These are phyloP conservation scores for Mycena citricolor DNA, from an alignment of 1,284 basidiomycete genomes.

Conservation along the genomic window DNA sequence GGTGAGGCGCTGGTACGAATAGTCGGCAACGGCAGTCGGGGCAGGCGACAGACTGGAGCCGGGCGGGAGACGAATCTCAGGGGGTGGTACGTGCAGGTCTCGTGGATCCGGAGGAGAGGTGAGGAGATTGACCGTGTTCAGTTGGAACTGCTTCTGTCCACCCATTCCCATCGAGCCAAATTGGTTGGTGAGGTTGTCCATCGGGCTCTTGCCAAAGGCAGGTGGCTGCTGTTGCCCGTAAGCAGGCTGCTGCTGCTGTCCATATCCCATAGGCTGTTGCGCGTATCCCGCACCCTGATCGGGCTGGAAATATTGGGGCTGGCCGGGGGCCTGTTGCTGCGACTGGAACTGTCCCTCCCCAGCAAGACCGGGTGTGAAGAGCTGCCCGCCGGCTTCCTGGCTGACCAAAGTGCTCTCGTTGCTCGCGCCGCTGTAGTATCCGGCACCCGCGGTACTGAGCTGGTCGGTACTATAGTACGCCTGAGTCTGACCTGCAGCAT, in stretches of 20 bases:
- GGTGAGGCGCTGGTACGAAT: slow-evolving; percentile 92
- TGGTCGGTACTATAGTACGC: slow-evolving; percentile 72
- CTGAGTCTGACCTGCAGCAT: slow-evolving; percentile 86
- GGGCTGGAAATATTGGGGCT: slow-evolving; percentile 30
- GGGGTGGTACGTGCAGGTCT: slow-evolving; percentile 78
- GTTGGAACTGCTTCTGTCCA: slow-evolving; percentile 67
- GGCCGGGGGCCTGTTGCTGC: slow-evolving; percentile 48
- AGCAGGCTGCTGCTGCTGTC: slow-evolving; percentile 31
- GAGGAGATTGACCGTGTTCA: slow-evolving; percentile 83
- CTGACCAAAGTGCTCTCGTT: slow-evolving; percentile 27
- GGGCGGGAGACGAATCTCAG: slow-evolving; percentile 85
- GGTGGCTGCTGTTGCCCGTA: slow-evolving; percentile 41
- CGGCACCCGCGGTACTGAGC: slow-evolving; percentile 39
- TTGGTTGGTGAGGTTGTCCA: slow-evolving; percentile 78
- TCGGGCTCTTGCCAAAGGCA: slow-evolving; percentile 49
- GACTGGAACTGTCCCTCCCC: slow-evolving; percentile 63
- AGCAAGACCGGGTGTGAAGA: slow-evolving; percentile 50
- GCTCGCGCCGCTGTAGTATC: slow-evolving; percentile 33
- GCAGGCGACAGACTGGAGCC: slow-evolving; percentile 77
- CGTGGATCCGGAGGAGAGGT: slow-evolving; percentile 87
- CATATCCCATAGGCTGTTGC: slow-evolving; percentile 6
- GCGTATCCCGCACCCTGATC: slow-evolving; percentile 32
- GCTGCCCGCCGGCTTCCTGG: slow-evolving; percentile 46
- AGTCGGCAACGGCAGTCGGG: slow-evolving; percentile 77
- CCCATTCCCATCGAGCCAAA: slow-evolving; percentile 86